These are phyloP conservation scores for Hansenula sp. DNA, from an alignment of 1,139 yeast genomes.

Conservation along the genomic window DNA sequence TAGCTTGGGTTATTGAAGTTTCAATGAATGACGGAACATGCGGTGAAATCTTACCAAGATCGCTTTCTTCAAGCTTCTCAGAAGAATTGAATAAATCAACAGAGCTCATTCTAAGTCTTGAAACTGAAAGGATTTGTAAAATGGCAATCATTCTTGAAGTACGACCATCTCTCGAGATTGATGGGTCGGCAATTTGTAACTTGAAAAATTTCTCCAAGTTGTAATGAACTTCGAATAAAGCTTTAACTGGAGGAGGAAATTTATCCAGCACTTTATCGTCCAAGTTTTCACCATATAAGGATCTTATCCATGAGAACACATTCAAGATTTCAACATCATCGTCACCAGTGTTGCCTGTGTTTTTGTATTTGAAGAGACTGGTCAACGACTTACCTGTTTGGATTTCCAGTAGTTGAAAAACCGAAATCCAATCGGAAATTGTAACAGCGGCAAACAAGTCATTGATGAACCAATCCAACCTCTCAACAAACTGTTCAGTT, in stretches of 20 bases:
- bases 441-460: slow-evolving; percentile 58
- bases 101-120: slow-evolving; percentile 66
- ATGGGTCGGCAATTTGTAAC: slow-evolving; percentile 61
- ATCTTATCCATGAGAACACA: slow-evolving; percentile 65
- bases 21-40: slow-evolving; percentile 85
- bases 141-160: slow-evolving; percentile 68
- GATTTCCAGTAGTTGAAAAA: slow-evolving; percentile 70
- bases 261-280: slow-evolving; percentile 44
- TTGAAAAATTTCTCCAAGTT: slow-evolving; percentile 64
- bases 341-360: slow-evolving; percentile 39
- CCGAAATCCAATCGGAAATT: slow-evolving; percentile 75
- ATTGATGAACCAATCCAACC: slow-evolving; percentile 60
- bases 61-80: slow-evolving; percentile 24
- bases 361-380: slow-evolving; percentile 56
- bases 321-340: slow-evolving; percentile 64
- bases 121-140: slow-evolving; percentile 62
- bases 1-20: slow-evolving; percentile 70
- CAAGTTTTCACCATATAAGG: slow-evolving; percentile 40
- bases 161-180: slow-evolving; percentile 54
- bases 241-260: slow-evolving; percentile 69
- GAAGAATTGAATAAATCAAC: slow-evolving; percentile 45
- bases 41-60: slow-evolving; percentile 34
- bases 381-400: slow-evolving; percentile 50
- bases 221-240: slow-evolving; percentile 62
- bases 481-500: slow-evolving; percentile 56